These are phyloP conservation scores for Xanthoceras sorbifolium DNA, from an alignment of 345 rosid species.

Conservation along the genomic window DNA sequence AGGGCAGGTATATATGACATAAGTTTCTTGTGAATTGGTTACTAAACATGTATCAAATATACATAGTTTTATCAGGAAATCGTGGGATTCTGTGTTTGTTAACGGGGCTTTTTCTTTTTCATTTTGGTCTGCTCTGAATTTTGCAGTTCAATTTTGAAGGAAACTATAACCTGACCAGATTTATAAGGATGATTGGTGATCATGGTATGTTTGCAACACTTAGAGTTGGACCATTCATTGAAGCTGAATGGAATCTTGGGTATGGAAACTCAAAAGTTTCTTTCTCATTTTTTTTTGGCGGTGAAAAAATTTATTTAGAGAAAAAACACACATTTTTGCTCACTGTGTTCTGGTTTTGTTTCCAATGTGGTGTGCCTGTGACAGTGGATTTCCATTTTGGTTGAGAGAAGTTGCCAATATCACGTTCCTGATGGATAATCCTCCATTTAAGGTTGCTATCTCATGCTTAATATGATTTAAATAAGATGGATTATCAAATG, in stretches of 20 bases:
- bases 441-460: conserved; percentile 58
- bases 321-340: background rate
- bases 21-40: background rate
- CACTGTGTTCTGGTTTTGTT: background rate
- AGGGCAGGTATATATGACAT: conserved; percentile 38
- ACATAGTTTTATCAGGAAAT: background rate
- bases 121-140: background rate
- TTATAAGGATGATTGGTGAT: conserved; percentile 41
- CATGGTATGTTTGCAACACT: conserved; percentile 48
- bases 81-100: background rate
- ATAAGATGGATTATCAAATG: background rate
- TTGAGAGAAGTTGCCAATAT: conserved; percentile 46
- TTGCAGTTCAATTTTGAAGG: conserved; percentile 47
- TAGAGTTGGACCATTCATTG: conserved; percentile 56
- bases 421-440: conserved; percentile 47
- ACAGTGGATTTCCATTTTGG: conserved; percentile 62
- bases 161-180: conserved; percentile 41
- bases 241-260: conserved; percentile 67
- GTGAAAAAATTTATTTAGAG: background rate
- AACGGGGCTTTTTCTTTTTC: background rate
- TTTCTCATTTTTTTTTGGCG: too few relatives aligned
- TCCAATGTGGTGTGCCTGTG: too few relatives aligned
- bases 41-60: too few relatives aligned
- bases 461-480: background rate
- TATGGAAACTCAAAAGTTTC: conserved; percentile 6